These are phyloP conservation scores for Byssoonygena ceratinophila DNA, from an alignment of 2,329 filamentous ascomycete species.

Conservation along the genomic window DNA sequence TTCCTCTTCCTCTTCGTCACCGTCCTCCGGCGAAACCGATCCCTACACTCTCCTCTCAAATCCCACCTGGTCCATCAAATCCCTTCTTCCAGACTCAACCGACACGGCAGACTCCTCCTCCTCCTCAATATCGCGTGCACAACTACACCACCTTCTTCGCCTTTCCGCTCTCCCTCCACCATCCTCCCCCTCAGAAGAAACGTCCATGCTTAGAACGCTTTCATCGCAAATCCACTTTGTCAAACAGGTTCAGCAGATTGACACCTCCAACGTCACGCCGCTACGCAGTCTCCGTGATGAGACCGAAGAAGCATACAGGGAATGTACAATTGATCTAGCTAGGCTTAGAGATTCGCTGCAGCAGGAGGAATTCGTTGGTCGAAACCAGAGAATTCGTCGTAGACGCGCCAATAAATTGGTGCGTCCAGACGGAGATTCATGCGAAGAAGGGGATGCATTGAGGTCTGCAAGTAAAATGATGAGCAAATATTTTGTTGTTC, in stretches of 20 bases:
- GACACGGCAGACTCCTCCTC: slow-evolving; percentile 23
- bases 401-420: slow-evolving; percentile 23
- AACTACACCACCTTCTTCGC: slow-evolving; percentile 74
- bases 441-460: slow-evolving; percentile 58
- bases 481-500: slow-evolving; percentile 68
- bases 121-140: slow-evolving; percentile 51
- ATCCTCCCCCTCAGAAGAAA: slow-evolving; percentile 50
- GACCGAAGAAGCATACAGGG: slow-evolving; percentile 30
- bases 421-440: slow-evolving; percentile 39
- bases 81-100: slow-evolving; percentile 50
- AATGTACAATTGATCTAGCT: slow-evolving; percentile 32
- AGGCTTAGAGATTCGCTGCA: slow-evolving; percentile 30
- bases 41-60: slow-evolving; percentile 46
- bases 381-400: slow-evolving; percentile 40
- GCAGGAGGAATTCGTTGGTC: slow-evolving; percentile 34
- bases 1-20: not conserved
- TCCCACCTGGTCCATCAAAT: slow-evolving; percentile 74
- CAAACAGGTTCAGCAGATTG: slow-evolving; percentile 67
- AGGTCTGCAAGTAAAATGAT: slow-evolving; percentile 54
- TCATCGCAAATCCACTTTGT: slow-evolving; percentile 82
- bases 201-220: slow-evolving; percentile 61
- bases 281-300: slow-evolving; percentile 70
- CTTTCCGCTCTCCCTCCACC: slow-evolving; percentile 79
- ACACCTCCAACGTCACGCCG: slow-evolving; percentile 62
- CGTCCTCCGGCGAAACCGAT: slow-evolving; percentile 7